Percentiles rank a stretch among this genome's conserved stretches.
Evolutionary conservation across 192 early-diverging fungal species (phyloP).

Genomic region (Entophlyctis luteolus): DNA sequence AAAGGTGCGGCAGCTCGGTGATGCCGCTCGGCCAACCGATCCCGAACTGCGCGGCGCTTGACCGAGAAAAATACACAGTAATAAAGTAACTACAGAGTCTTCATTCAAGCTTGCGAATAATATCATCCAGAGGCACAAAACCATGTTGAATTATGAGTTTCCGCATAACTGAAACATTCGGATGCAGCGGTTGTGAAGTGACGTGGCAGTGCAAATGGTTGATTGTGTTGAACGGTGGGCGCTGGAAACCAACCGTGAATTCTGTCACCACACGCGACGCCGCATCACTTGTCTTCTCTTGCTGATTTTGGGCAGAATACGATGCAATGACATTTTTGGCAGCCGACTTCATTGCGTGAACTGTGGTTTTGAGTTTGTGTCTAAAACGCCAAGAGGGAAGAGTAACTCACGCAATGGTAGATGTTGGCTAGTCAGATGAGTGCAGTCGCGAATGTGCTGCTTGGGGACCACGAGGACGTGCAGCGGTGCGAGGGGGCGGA

Average conservation of each 20-base stretch:
- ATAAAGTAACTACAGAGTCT: neutral
- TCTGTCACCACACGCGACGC: neutral
- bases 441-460: constrained; percentile 2
- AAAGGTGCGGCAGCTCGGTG: no score
- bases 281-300: neutral
- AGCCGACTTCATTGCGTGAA: neutral
- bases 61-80: no score
- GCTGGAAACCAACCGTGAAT: neutral
- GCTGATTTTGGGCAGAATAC: no score
- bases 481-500: neutral
- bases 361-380: neutral
- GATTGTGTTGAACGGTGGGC: neutral
- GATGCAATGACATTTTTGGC: neutral
- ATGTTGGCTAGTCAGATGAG: neutral
- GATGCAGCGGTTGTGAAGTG: neutral
- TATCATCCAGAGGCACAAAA: neutral
- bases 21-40: no score
- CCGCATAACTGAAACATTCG: neutral
- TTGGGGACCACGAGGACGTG: neutral
- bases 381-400: neutral
- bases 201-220: neutral
- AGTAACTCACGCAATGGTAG: neutral
- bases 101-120: neutral
- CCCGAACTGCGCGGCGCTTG: no score
- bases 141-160: neutral